Conservation (phyloP, 148 eudicot genomes). For the Heliosperma pusillum region DNA sequence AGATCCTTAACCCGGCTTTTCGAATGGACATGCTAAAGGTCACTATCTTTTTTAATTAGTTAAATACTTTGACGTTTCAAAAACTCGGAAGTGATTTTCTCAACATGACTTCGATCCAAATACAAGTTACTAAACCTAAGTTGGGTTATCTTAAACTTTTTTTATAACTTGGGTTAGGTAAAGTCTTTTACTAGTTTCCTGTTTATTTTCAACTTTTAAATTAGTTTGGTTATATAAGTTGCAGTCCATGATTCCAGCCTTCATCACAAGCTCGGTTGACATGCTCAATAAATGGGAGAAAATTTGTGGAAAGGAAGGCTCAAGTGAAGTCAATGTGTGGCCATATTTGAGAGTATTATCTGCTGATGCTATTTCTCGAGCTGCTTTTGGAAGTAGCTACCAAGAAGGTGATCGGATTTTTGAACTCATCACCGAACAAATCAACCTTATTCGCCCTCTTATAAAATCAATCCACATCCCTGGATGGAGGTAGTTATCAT, state of each 20-base stretch:
- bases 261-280: conserved; percentile 17
- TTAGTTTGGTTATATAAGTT: too few relatives aligned
- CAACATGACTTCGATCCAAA: too few relatives aligned
- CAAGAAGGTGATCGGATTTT: conserved; percentile 32
- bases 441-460: conserved; percentile 9
- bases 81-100: background rate
- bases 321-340: conserved; percentile 32
- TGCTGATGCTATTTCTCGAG: conserved; percentile 34
- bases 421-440: conserved; percentile 29
- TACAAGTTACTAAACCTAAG: too few relatives aligned
- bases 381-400: conserved; percentile 38
- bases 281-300: conserved; percentile 33
- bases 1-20: conserved; percentile 33
- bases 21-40: conserved; percentile 32
- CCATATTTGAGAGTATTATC: conserved; percentile 24
- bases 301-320: conserved; percentile 11
- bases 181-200: too few relatives aligned
- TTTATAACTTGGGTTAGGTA: too few relatives aligned
- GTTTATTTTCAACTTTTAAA: background rate
- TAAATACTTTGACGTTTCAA: too few relatives aligned
- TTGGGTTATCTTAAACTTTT: too few relatives aligned
- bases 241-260: conserved; percentile 31
- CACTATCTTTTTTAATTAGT: too few relatives aligned
- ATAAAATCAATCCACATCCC: conserved; percentile 23
- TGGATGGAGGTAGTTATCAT: conserved; percentile 27